These are phyloP conservation scores for Suillus bovinus DNA, from an alignment of 768 basidiomycete genomes.

Conservation along the genomic window DNA sequence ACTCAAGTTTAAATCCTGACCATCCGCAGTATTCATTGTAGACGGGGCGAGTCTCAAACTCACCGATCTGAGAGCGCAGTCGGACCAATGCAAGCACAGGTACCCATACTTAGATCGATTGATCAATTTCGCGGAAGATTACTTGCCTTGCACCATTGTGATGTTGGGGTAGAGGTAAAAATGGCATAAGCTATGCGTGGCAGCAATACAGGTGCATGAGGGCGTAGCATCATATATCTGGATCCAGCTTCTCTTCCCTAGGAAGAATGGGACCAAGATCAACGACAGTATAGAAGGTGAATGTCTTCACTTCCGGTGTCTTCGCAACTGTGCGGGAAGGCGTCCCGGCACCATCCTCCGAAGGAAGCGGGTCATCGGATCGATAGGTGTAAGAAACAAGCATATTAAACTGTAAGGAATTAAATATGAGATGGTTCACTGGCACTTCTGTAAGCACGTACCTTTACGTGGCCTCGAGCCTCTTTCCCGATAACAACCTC, in stretches of 20 bases:
- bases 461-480: slow-evolving; percentile 76
- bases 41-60: too few species aligned
- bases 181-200: not conserved
- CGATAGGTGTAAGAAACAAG: slow-evolving; percentile 93
- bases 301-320: slow-evolving; percentile 77
- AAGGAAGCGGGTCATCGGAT: slow-evolving; percentile 78
- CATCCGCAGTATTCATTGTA: too few species aligned
- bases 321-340: slow-evolving; percentile 47
- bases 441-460: slow-evolving; percentile 35
- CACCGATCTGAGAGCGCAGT: too few species aligned
- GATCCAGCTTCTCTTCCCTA: slow-evolving; percentile 47
- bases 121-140: too few species aligned
- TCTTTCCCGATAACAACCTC: slow-evolving; percentile 86
- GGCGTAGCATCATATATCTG: slow-evolving; percentile 16
- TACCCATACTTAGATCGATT: too few species aligned
- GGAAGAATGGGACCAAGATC: slow-evolving; percentile 73
- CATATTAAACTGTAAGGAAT: slow-evolving; percentile 76
- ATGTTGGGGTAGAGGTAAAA: too few species aligned
- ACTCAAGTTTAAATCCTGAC: too few species aligned
- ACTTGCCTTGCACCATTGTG: too few species aligned
- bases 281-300: slow-evolving; percentile 86
- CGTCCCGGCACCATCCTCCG: slow-evolving; percentile 57
- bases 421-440: not conserved
- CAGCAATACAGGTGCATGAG: not conserved
- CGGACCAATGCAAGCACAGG: too few species aligned